Percentiles rank a stretch among this genome's conserved stretches.
These are phyloP conservation scores for Claviceps lovelessii DNA, from an alignment of 2,329 filamentous ascomycete genomes.

Conservation along the genomic window DNA sequence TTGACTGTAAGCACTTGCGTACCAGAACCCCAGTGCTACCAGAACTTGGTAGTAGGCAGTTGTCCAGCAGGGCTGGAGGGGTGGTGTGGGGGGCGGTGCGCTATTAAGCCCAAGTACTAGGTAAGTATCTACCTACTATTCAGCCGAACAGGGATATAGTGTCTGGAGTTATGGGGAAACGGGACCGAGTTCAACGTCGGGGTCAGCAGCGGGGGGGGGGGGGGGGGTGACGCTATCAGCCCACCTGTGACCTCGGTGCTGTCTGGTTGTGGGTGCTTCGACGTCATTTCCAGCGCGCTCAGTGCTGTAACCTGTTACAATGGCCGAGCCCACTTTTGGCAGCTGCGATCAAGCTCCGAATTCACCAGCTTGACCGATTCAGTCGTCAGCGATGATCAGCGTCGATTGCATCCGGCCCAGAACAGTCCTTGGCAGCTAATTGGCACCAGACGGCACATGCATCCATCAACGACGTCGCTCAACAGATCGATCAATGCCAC, in stretches of 20 bases:
- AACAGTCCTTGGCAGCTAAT: background rate
- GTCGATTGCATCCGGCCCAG: background rate
- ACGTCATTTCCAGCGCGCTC: conserved; percentile 1
- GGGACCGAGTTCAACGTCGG: too few relatives aligned
- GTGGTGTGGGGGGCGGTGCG: too few relatives aligned
- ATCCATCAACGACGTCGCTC: background rate
- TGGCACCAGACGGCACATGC: background rate
- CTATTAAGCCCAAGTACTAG: too few relatives aligned
- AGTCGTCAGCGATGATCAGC: background rate
- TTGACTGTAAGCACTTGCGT: too few relatives aligned
- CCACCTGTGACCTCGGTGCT: too few relatives aligned
- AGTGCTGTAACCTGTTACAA: too few relatives aligned
- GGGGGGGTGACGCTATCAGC: background rate
- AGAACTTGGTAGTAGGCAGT: background rate
- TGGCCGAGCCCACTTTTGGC: background rate
- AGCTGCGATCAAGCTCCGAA: background rate
- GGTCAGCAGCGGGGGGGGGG: background rate
- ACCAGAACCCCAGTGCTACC: too few relatives aligned
- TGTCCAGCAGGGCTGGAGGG: background rate
- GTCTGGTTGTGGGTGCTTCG: background rate
- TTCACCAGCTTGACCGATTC: background rate
- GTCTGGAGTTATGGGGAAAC: too few relatives aligned
- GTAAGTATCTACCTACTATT: too few relatives aligned
- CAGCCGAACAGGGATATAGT: background rate
- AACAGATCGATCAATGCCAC: conserved; percentile 1